phyloP scores from a whole-genome alignment of 305 asterid species.

The Solanum chacoense region DNA sequence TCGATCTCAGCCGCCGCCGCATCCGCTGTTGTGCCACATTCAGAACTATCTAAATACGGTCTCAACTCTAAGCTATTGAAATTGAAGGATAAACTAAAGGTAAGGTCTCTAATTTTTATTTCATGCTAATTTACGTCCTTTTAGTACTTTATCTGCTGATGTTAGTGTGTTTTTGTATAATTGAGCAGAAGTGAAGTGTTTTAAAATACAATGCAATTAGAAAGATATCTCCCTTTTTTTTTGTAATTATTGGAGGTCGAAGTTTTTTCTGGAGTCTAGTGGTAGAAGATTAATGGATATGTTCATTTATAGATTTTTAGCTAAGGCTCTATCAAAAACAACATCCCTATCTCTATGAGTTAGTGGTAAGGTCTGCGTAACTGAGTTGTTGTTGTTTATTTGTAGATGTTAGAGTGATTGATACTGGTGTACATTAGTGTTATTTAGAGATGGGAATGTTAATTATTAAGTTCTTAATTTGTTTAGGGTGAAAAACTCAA shows the following conservation, averaged over 20 bases:
- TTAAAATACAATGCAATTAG: neutral
- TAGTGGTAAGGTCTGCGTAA: neutral
- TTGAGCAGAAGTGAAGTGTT: neutral
- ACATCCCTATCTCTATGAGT: neutral
- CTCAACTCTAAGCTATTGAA: slow-evolving; percentile 50
- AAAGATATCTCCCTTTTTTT: neutral
- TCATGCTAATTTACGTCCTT: neutral
- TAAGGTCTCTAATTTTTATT: neutral
- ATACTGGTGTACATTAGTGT: neutral
- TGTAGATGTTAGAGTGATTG: neutral
- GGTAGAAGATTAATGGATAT: neutral
- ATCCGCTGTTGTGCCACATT: slow-evolving; percentile 17
- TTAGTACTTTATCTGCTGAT: neutral
- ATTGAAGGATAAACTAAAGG: slow-evolving; percentile 81
- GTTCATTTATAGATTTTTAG: neutral
- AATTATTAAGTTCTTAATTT: neutral
- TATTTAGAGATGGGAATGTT: neutral
- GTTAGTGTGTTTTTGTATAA: neutral
- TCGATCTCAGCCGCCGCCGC: slow-evolving; percentile 49
- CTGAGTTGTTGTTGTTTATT: neutral
- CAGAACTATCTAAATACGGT: slow-evolving; percentile 44
- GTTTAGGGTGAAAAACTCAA: neutral
- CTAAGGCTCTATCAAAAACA: neutral
- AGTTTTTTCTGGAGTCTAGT: neutral
- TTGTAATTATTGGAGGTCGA: neutral